Evolutionary conservation across 257 asterid species (phyloP).

Genomic region (Nicotiana paniculata): DNA sequence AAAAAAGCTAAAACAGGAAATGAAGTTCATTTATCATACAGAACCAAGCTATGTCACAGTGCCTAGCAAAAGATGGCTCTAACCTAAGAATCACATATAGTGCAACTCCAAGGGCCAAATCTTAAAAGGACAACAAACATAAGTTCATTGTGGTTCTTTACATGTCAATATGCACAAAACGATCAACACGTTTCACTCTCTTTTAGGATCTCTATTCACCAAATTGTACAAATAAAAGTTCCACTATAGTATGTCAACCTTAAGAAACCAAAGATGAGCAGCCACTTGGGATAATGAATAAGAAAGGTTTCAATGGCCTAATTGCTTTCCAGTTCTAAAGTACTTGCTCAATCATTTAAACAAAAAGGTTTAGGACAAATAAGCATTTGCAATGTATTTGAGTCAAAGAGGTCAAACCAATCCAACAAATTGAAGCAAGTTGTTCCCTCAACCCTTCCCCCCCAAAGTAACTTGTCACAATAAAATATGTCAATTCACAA

Average conservation of each 20-base stretch:
- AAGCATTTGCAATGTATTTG: not conserved
- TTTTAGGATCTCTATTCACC: not conserved
- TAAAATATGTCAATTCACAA: not conserved
- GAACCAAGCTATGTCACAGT: not conserved
- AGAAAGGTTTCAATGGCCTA: not conserved
- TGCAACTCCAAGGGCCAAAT: not conserved
- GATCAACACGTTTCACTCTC: not conserved
- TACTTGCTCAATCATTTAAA: not conserved
- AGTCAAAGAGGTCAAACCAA: conserved; percentile 1
- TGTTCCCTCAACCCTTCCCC: not conserved
- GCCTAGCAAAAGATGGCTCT: not conserved
- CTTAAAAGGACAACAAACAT: not conserved
- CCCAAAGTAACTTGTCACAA: not conserved
- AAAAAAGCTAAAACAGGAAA: not conserved
- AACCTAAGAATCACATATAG: not conserved
- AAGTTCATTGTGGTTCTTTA: not conserved
- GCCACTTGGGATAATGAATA: not conserved
- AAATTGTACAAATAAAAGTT: not conserved
- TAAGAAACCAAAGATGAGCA: not conserved
- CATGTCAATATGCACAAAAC: not conserved
- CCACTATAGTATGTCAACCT: not conserved
- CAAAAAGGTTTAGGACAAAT: not conserved
- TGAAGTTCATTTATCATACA: not conserved
- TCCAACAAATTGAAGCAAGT: not conserved
- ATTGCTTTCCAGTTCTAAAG: not conserved